Conservation (phyloP, 176 grass and related monocot species). For the Canna indica region DNA sequence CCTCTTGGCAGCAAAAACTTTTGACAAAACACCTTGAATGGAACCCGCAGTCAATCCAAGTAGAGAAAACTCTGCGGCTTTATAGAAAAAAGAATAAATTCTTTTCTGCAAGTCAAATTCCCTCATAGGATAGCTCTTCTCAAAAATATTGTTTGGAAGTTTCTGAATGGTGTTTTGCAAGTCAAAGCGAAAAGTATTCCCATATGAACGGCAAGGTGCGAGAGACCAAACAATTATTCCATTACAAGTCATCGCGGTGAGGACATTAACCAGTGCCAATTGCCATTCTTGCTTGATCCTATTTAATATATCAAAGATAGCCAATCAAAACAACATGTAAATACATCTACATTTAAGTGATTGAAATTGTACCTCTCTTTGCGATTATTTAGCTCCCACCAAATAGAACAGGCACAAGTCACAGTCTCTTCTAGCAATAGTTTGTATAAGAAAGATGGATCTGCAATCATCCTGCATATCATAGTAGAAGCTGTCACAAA, state of each 20-base stretch:
- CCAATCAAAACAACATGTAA: conserved; percentile 17
- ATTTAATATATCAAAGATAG: conserved; percentile 18
- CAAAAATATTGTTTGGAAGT: conserved; percentile 97
- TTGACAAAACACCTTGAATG: conserved; percentile 62
- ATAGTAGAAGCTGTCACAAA: conserved; percentile 2
- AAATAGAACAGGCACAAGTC: conserved; percentile 52
- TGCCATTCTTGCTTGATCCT: conserved; percentile 96
- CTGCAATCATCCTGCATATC: conserved; percentile 80
- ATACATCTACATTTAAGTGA: conserved; percentile 22
- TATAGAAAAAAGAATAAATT: conserved; percentile 73
- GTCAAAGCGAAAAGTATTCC: conserved; percentile 77
- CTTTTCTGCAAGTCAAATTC: conserved; percentile 85
- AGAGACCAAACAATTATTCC: conserved; percentile 77
- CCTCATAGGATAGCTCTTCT: conserved; percentile 90
- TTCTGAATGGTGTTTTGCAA: conserved; percentile 93
- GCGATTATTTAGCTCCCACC: conserved; percentile 81
- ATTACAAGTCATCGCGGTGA: conserved; percentile 78
- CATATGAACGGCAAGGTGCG: conserved; percentile 94
- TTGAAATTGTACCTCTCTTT: conserved; percentile 60
- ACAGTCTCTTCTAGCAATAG: conserved; percentile 65
- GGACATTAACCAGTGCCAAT: conserved; percentile 64
- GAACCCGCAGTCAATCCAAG: conserved; percentile 61
- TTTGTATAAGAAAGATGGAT: conserved; percentile 86
- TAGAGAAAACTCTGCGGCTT: conserved; percentile 80
- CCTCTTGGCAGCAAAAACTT: conserved; percentile 54